Evolutionary conservation across 2,329 filamentous ascomycete species (phyloP), one percentile per base, ranked within the genome.

Genomic region (Westerdykella sp.): DNA sequence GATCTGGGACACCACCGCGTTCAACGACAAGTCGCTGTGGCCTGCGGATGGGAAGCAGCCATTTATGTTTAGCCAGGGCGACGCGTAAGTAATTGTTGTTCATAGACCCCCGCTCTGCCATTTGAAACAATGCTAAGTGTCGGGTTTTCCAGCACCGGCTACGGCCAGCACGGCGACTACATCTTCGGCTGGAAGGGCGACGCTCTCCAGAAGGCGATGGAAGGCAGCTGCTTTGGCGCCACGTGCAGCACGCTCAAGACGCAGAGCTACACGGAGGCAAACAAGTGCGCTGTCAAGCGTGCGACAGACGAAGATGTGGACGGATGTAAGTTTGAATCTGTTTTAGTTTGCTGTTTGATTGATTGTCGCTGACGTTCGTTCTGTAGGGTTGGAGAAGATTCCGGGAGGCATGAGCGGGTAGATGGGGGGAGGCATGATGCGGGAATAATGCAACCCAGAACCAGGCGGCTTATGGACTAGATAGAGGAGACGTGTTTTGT

Each of bases 41-140:
- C 50, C 50, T 11, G 35, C 38, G n/a, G 50, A 55, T 47, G 51
- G 51, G n/a, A 48, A 36, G n/a, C 44, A 53, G 13, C 51, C 54
- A 5, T 54, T 57, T 22, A 47, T 54, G 4, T 53, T 49, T 48
- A 46, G 41, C 2, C 51, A 54, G 30, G 49, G 51, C 7, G 51
- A 54, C 40, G 46, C 46, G 18, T 28, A 28, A 28, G 25, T 28
- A 34, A 34, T n/a, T 18, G 6, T 21, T 21, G 18, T 6, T 21
- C 15, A 34, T 4, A 21, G 4, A 6, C 18, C 18, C 4, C 18
- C 18, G 3, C 18, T 21, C 18, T 21, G 18, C 18, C n/a, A 6
- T 10, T 43, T 12, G 4, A 2, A 11, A 25, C 34, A 21, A 73
- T 81, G 44, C 56, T 56, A 11, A 47, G 22, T 51, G 43, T 25